Evolutionary conservation across 805 yeast species (phyloP).

Genomic region (Ascoidea tarda): DNA sequence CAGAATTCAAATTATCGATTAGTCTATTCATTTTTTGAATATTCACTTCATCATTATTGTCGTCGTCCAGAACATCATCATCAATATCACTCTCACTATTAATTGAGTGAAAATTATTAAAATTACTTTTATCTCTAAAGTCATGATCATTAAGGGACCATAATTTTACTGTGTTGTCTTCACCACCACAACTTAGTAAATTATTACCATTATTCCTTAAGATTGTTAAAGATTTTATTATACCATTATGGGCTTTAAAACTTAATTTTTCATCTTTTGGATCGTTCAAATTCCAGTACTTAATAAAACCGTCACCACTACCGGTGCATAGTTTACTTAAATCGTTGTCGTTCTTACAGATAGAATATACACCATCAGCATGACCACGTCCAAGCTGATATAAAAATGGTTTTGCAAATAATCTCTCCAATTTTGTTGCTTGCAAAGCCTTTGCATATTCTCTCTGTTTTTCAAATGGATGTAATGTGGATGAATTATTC

Average conservation of each 20-base stretch:
- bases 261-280: slow-evolving; percentile 62
- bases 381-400: slow-evolving; percentile 95
- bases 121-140: slow-evolving; percentile 14
- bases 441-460: slow-evolving; percentile 91
- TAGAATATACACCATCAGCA: slow-evolving; percentile 80
- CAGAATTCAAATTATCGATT: not conserved
- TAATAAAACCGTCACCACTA: slow-evolving; percentile 88
- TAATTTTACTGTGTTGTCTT: slow-evolving; percentile 72
- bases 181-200: slow-evolving; percentile 71
- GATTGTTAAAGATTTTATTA: slow-evolving; percentile 74
- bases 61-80: slow-evolving; percentile 7
- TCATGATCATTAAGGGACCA: slow-evolving; percentile 66
- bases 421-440: slow-evolving; percentile 88
- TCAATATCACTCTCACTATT: slow-evolving; percentile 3
- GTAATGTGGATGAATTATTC: slow-evolving; percentile 84
- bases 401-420: slow-evolving; percentile 95
- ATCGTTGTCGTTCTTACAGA: slow-evolving; percentile 63
- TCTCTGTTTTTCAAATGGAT: slow-evolving; percentile 94
- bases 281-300: slow-evolving; percentile 77
- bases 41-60: not conserved
- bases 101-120: not conserved
- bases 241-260: slow-evolving; percentile 81
- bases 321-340: slow-evolving; percentile 79
- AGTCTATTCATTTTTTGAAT: too few species aligned
- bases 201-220: slow-evolving; percentile 43